Conservation (phyloP, 2,329 filamentous ascomycete species). For the Huntiella savannae region DNA sequence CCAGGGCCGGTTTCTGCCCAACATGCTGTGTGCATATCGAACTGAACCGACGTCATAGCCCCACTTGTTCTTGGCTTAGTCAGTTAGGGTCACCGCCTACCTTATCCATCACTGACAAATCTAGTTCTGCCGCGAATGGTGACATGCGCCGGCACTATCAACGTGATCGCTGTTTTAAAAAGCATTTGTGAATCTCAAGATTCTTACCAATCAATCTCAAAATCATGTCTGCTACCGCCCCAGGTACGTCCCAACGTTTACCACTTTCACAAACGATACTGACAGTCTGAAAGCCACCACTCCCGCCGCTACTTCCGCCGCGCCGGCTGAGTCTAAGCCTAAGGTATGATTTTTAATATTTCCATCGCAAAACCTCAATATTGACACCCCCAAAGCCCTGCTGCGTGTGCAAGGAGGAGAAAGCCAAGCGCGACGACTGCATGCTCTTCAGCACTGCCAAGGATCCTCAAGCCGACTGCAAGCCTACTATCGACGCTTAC, state of each 20-base stretch:
- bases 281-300: not conserved
- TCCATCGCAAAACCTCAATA: not conserved
- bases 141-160: no score
- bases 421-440: slow-evolving; percentile 83
- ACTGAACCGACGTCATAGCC: no score
- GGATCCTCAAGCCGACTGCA: slow-evolving; percentile 71
- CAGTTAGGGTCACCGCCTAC: not conserved
- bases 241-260: no score
- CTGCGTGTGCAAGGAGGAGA: slow-evolving; percentile 95
- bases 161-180: no score
- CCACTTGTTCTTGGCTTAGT: not conserved
- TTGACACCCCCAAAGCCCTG: slow-evolving; percentile 48
- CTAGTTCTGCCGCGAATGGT: not conserved
- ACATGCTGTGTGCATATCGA: no score
- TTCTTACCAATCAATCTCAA: no score
- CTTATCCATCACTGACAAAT: slow-evolving; percentile 1
- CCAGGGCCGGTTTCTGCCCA: no score
- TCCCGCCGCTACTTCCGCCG: slow-evolving; percentile 3
- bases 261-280: not conserved
- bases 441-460: slow-evolving; percentile 87
- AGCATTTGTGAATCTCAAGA: no score
- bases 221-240: no score
- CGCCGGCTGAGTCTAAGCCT: slow-evolving; percentile 9
- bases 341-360: slow-evolving; percentile 8
- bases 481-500: slow-evolving; percentile 67